Base-by-base conservation (phyloP, 2,329 filamentous ascomycete species). In the Aspergillus awamori region DNA sequence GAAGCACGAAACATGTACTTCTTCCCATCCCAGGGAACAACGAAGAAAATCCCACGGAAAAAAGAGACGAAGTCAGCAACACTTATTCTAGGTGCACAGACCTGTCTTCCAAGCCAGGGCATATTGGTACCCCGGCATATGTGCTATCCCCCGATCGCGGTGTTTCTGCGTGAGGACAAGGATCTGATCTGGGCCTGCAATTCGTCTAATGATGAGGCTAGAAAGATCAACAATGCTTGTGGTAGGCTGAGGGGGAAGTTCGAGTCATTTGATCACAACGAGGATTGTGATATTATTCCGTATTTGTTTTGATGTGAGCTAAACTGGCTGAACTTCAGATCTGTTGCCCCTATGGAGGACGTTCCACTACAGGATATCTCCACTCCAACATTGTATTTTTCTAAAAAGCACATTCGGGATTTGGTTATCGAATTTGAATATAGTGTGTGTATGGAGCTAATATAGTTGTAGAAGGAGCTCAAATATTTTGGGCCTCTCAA, bases 221-320 rank as follows among this genome's bases (percentile, higher is more conserved):
- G n/a, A 47, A 17, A 13, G 38, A 22, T 43, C 4, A 47, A 20
- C 11, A 58, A 7, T 48, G 33, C 17, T 15, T 49, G 57, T 28
- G 49, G 57, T 3, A 28, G 56, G 56, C 20, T 53, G 24, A 38
- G 38, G n/a, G 26, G 22, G 28, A 58, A 58, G 17, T 28, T 58
- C 24, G 57, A 58, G 49, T 36, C 36, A 3, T 58, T 58, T 10
- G 57, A 58, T 38, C 24, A 36, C 8, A 48, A 47, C 20, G 57
- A 58, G 28, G 57, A 58, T 38, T 58, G 57, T 47, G 57, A 58
- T 30, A 36, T 58, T 13, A 38, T 45, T 3, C 57, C 57, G 7
- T 58, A 58, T 38, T 20, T 58, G 11, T 33, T 58, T n/a, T 58
- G 33, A 24, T 30, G 17, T 36, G 28, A 15, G 33, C 11, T 36